phyloP scores from a whole-genome alignment of 306 rosid species.

The Cicer arietinum region DNA sequence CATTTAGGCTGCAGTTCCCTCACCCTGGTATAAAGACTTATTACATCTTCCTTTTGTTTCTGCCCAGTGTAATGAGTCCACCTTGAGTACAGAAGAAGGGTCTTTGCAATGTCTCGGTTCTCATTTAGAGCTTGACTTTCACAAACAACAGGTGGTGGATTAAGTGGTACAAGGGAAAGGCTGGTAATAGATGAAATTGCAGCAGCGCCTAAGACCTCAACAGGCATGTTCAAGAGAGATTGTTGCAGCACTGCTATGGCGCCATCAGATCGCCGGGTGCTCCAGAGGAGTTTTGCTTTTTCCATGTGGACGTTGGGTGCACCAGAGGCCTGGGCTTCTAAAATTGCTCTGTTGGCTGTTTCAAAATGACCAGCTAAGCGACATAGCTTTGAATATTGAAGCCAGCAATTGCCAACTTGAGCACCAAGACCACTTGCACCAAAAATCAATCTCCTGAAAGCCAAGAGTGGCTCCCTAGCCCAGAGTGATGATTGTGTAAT shows the following conservation, averaged over 20 bases:
- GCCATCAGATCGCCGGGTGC: conserved; percentile 90
- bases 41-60: conserved; percentile 96
- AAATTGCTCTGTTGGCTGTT: conserved; percentile 92
- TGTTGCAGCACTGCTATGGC: conserved; percentile 94
- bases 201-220: conserved; percentile 76
- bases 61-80: conserved; percentile 99
- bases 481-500: conserved; percentile 90
- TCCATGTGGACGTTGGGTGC: conserved; percentile 91
- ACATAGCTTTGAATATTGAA: conserved; percentile 94
- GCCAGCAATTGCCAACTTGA: conserved; percentile 97
- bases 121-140: conserved; percentile 78
- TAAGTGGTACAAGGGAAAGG: conserved; percentile 79
- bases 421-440: conserved; percentile 77
- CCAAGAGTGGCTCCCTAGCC: conserved; percentile 96
- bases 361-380: conserved; percentile 97
- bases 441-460: conserved; percentile 86
- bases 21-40: conserved; percentile 83
- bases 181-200: conserved; percentile 88
- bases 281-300: conserved; percentile 93
- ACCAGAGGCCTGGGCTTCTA: conserved; percentile 91
- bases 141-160: conserved; percentile 58
- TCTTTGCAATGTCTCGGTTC: conserved; percentile 76
- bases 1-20: conserved; percentile 93
- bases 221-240: conserved; percentile 82
- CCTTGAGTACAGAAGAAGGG: conserved; percentile 92